Conservation (phyloP, 2,329 filamentous ascomycete genomes). For the Colletotrichum limetticola region DNA sequence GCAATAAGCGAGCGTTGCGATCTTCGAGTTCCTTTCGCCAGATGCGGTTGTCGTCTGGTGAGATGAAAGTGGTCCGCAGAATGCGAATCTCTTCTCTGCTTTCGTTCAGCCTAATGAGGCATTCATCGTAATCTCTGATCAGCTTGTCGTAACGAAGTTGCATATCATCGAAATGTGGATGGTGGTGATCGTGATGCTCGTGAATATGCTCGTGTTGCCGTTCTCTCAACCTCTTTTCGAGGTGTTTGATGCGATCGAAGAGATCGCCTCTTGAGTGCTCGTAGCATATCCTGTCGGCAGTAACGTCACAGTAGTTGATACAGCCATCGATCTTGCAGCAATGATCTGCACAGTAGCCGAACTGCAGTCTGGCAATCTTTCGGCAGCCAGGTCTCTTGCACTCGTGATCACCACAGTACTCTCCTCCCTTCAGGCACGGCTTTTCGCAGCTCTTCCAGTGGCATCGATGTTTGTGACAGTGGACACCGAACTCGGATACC, state of each 20-base stretch:
- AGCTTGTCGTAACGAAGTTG: slow-evolving; percentile 25
- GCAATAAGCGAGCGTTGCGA: slow-evolving; percentile 38
- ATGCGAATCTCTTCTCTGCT: slow-evolving; percentile 20
- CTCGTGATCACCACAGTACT: slow-evolving; percentile 25
- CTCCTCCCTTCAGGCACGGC: not conserved
- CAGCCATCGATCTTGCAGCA: slow-evolving; percentile 30
- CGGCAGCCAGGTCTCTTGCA: slow-evolving; percentile 18
- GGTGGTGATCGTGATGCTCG: not conserved
- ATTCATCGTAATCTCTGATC: slow-evolving; percentile 21
- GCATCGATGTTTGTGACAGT: slow-evolving; percentile 19
- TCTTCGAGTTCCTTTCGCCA: slow-evolving; percentile 27
- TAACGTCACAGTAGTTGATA: slow-evolving; percentile 25
- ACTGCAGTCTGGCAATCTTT: not conserved
- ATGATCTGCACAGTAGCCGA: slow-evolving; percentile 27
- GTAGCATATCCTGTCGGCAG: slow-evolving; percentile 19
- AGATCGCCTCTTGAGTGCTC: slow-evolving; percentile 27
- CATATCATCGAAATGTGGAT: slow-evolving; percentile 17
- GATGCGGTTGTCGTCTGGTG: slow-evolving; percentile 21
- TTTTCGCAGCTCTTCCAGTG: slow-evolving; percentile 19
- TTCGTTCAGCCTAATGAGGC: not conserved
- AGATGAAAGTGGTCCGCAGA: slow-evolving; percentile 18
- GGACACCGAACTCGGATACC: slow-evolving; percentile 3
- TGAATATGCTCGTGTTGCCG: not conserved
- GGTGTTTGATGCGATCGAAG: slow-evolving; percentile 13
- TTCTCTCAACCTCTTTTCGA: slow-evolving; percentile 18